These are phyloP conservation scores for Petunia secreta DNA, from an alignment of 257 asterid species.

Conservation along the genomic window DNA sequence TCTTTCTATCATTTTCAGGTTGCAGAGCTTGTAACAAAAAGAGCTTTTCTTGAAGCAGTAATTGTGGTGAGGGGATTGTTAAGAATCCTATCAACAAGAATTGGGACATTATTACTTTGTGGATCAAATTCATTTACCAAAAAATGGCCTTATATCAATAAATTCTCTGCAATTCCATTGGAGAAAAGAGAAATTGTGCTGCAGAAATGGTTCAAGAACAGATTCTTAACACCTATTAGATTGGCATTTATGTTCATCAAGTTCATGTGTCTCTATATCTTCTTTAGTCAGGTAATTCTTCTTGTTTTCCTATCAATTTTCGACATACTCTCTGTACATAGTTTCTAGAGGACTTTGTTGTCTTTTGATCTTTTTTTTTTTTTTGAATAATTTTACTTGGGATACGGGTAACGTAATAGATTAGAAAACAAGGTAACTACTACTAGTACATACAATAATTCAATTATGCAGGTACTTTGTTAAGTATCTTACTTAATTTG, in stretches of 20 bases:
- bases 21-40: slow-evolving; percentile 59
- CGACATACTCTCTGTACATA: background rate
- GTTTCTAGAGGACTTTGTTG: background rate
- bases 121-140: slow-evolving; percentile 48
- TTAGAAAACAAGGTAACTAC: background rate
- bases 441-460: too few species aligned
- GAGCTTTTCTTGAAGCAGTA: slow-evolving; percentile 51
- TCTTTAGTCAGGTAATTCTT: slow-evolving; percentile 66
- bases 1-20: slow-evolving; percentile 40
- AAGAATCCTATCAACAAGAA: slow-evolving; percentile 60
- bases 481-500: background rate
- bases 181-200: slow-evolving; percentile 65
- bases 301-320: background rate
- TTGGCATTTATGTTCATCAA: slow-evolving; percentile 73
- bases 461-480: background rate
- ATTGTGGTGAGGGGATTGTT: slow-evolving; percentile 49
- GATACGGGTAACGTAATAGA: background rate
- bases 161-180: slow-evolving; percentile 54
- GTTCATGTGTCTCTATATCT: slow-evolving; percentile 57
- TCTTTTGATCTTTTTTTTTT: background rate
- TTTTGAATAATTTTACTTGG: background rate
- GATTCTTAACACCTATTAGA: slow-evolving; percentile 69
- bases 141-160: slow-evolving; percentile 65
- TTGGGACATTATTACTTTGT: slow-evolving; percentile 71
- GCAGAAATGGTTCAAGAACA: slow-evolving; percentile 59